Conservation (phyloP, 2,329 filamentous ascomycete genomes). For the Magnaporthiopsis rhizophila region DNA sequence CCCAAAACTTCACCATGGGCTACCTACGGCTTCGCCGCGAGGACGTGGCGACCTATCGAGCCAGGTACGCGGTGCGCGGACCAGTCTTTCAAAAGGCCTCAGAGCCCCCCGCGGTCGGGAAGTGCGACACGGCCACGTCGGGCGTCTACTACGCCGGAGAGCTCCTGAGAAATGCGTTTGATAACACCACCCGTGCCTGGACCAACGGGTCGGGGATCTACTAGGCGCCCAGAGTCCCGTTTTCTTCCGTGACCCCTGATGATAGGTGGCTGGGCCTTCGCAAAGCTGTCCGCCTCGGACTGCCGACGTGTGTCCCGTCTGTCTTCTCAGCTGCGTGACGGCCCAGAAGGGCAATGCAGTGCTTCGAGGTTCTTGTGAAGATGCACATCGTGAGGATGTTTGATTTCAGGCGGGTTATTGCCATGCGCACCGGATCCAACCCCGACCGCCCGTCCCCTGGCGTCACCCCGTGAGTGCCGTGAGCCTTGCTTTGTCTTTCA, state of each 20-base stretch:
- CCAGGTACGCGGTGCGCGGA: constrained; percentile 44
- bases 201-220: constrained; percentile 62
- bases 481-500: background rate
- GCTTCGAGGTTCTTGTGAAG: constrained; percentile 58
- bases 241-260: background rate
- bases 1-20: constrained; percentile 52
- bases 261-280: too few species aligned
- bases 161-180: constrained; percentile 54
- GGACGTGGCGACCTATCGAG: constrained; percentile 43
- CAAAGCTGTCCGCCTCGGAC: background rate
- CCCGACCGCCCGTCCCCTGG: constrained; percentile 62
- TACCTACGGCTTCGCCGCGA: constrained; percentile 48
- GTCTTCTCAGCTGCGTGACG: constrained; percentile 44
- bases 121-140: constrained; percentile 61
- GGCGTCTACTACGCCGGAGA: constrained; percentile 65
- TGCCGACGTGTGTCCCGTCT: background rate
- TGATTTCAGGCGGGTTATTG: constrained; percentile 59
- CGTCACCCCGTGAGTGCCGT: constrained; percentile 32
- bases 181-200: constrained; percentile 53
- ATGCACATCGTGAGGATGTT: constrained; percentile 46
- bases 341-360: constrained; percentile 68
- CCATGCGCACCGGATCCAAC: constrained; percentile 62
- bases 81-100: constrained; percentile 33
- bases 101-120: constrained; percentile 44
- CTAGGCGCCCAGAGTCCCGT: background rate